Conservation (phyloP, 2,329 filamentous ascomycete species). For the Pyricularia grisea region DNA sequence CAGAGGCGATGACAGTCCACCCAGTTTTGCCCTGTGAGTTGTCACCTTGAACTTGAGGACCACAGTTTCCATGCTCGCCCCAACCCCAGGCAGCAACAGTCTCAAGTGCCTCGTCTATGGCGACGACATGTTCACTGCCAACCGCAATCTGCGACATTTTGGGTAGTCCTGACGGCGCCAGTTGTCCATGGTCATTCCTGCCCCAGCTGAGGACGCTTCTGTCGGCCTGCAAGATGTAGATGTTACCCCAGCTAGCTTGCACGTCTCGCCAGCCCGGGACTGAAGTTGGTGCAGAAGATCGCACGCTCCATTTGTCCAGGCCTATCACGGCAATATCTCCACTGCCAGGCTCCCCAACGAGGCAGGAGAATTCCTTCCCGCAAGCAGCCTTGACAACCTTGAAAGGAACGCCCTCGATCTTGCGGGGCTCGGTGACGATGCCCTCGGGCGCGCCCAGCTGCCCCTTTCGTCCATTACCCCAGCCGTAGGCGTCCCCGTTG, state of each 20-base stretch:
- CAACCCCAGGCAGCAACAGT: slow-evolving; percentile 79
- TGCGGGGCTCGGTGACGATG: slow-evolving; percentile 49
- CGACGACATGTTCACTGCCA: slow-evolving; percentile 86
- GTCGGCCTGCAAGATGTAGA: slow-evolving; percentile 59
- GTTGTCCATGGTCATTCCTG: slow-evolving; percentile 74
- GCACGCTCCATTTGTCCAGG: slow-evolving; percentile 62
- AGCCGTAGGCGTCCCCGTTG: slow-evolving; percentile 73
- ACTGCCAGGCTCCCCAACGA: slow-evolving; percentile 45
- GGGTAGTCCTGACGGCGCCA: slow-evolving; percentile 54
- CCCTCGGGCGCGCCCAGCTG: slow-evolving; percentile 59
- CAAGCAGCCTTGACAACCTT: slow-evolving; percentile 59
- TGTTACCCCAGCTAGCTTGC: slow-evolving; percentile 71
- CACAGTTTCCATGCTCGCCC: slow-evolving; percentile 97
- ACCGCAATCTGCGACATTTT: slow-evolving; percentile 55
- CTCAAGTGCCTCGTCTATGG: slow-evolving; percentile 52
- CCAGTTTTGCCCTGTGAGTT: slow-evolving; percentile 51
- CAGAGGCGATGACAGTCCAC: slow-evolving; percentile 58
- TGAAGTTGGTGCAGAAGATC: slow-evolving; percentile 42
- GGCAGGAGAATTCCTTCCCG: slow-evolving; percentile 76
- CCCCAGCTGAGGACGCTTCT: slow-evolving; percentile 66
- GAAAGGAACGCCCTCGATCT: slow-evolving; percentile 51
- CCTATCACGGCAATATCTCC: slow-evolving; percentile 62
- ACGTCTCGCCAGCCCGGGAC: slow-evolving; percentile 57
- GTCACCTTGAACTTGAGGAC: slow-evolving; percentile 44
- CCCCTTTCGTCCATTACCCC: slow-evolving; percentile 80